Percentiles rank a stretch among this genome's conserved stretches.
Evolutionary conservation across 2,329 filamentous ascomycete species (phyloP).

Genomic region (Tolypocladium album): DNA sequence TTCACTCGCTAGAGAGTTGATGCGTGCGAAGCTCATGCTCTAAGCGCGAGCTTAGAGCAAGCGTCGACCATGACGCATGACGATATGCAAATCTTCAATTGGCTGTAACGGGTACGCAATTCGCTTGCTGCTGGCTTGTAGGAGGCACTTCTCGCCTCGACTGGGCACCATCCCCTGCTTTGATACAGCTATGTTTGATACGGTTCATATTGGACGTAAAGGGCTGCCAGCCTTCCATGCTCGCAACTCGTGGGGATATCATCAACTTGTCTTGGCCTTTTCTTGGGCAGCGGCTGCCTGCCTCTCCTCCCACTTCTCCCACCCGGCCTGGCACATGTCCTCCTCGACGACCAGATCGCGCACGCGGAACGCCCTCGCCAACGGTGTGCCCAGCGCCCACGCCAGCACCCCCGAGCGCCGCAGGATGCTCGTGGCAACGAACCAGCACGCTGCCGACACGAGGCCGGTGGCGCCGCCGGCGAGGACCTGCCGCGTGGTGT

Average conservation of each 20-base stretch:
- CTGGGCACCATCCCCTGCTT: background rate
- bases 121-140: background rate
- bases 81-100: background rate
- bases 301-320: conserved; percentile 75
- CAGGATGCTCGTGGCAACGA: conserved; percentile 54
- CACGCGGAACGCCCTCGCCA: conserved; percentile 57
- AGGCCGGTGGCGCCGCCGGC: conserved; percentile 64
- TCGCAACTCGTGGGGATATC: background rate
- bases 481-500: conserved; percentile 80
- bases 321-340: conserved; percentile 82
- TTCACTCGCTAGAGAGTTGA: background rate
- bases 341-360: conserved; percentile 81
- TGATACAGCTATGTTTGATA: background rate
- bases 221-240: background rate
- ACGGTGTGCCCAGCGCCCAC: conserved; percentile 57
- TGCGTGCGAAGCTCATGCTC: background rate
- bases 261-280: conserved; percentile 19
- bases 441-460: conserved; percentile 68
- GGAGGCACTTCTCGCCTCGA: background rate
- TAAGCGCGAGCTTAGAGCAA: too few relatives aligned
- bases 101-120: background rate
- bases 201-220: background rate
- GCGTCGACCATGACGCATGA: background rate
- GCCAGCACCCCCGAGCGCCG: conserved; percentile 59
- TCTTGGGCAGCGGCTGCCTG: conserved; percentile 21